These are phyloP conservation scores for Fusarium bulbicola DNA, from an alignment of 2,329 filamentous ascomycete species.

Conservation along the genomic window DNA sequence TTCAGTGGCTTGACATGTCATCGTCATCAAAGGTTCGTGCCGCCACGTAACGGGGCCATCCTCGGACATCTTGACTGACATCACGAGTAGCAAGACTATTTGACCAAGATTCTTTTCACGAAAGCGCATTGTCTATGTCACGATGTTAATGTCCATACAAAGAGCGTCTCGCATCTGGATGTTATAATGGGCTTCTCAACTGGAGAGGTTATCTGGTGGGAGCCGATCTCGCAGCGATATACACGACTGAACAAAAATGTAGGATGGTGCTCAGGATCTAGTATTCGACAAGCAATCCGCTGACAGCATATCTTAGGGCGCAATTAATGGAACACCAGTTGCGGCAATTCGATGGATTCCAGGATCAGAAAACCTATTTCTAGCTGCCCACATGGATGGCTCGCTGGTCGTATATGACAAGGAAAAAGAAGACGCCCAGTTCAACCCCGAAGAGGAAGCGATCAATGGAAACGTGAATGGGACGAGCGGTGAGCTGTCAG, in stretches of 20 bases:
- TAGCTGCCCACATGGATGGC: constrained; percentile 92
- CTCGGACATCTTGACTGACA: constrained; percentile 37
- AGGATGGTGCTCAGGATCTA: constrained; percentile 40
- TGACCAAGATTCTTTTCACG: constrained; percentile 96
- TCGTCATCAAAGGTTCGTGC: constrained; percentile 70
- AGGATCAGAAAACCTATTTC: constrained; percentile 89
- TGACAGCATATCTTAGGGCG: constrained; percentile 63
- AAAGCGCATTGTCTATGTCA: constrained; percentile 96
- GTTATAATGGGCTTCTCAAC: constrained; percentile 96
- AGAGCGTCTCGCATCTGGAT: constrained; percentile 82
- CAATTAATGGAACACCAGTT: constrained; percentile 86
- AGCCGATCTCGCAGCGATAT: constrained; percentile 95
- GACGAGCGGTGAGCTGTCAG: constrained; percentile 55
- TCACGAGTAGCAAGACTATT: constrained; percentile 75
- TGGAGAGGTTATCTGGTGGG: constrained; percentile 98
- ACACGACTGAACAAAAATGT: constrained; percentile 96
- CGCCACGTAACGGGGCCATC: not conserved
- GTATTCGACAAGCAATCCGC: not conserved
- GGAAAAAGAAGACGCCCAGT: constrained; percentile 88
- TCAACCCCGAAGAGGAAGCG: constrained; percentile 73
- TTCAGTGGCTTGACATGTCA: constrained; percentile 94
- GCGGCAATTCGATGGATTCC: constrained; percentile 93
- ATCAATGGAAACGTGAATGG: constrained; percentile 55
- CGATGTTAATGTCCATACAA: constrained; percentile 87
- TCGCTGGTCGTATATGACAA: constrained; percentile 95